Evolutionary conservation across 2,329 filamentous ascomycete species (phyloP).

Genomic region (Penicillium expansum): DNA sequence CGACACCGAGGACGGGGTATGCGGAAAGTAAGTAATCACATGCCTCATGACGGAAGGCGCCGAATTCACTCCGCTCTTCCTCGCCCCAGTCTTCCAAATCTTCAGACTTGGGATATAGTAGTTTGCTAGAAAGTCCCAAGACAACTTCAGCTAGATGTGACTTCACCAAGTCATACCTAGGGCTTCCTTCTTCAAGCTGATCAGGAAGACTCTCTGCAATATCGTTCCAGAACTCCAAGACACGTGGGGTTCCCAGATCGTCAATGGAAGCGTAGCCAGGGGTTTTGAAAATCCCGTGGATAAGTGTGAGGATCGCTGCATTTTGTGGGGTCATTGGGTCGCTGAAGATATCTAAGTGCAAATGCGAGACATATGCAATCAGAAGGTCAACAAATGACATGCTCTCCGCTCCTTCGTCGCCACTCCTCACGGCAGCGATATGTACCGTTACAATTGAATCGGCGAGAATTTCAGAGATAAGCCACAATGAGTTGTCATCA

Average conservation of each 20-base stretch:
- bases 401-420: slow-evolving; percentile 38
- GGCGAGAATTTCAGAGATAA: slow-evolving; percentile 22
- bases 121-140: slow-evolving; percentile 43
- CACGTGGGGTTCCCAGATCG: slow-evolving; percentile 36
- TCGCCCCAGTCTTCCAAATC: slow-evolving; percentile 41
- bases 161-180: slow-evolving; percentile 33
- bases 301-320: slow-evolving; percentile 34
- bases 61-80: slow-evolving; percentile 45
- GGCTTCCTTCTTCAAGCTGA: slow-evolving; percentile 27
- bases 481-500: slow-evolving; percentile 12
- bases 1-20: slow-evolving; percentile 44
- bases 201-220: slow-evolving; percentile 41
- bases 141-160: slow-evolving; percentile 41
- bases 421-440: slow-evolving; percentile 33
- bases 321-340: slow-evolving; percentile 32
- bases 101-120: slow-evolving; percentile 38
- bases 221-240: slow-evolving; percentile 45
- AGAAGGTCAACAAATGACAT: slow-evolving; percentile 43
- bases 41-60: slow-evolving; percentile 45
- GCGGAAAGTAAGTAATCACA: slow-evolving; percentile 46
- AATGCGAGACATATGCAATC: slow-evolving; percentile 35
- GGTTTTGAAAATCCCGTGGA: slow-evolving; percentile 41
- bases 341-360: slow-evolving; percentile 33
- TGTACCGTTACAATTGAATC: slow-evolving; percentile 33
- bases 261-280: slow-evolving; percentile 43